Evolutionary conservation across 2,329 filamentous ascomycete genomes (phyloP).

Genomic region (Macroventuria anomochaeta): DNA sequence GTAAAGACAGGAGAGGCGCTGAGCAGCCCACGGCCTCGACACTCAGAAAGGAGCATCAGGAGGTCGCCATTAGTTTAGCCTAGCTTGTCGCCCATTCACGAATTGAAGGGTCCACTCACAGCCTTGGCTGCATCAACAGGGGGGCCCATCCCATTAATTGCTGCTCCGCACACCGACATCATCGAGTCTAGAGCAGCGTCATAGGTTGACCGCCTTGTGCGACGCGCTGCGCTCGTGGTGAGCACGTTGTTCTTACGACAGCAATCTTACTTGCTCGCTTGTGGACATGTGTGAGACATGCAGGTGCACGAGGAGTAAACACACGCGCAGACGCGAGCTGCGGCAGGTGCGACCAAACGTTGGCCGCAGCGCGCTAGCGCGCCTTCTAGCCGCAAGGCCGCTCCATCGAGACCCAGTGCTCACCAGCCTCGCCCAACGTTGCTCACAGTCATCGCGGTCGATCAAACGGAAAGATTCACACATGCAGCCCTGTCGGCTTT

Average conservation of each 20-base stretch:
- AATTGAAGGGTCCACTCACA: slow-evolving; percentile 20
- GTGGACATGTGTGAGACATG: not conserved
- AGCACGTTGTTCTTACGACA: slow-evolving; percentile 7
- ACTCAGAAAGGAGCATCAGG: slow-evolving; percentile 21
- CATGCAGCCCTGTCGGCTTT: not conserved
- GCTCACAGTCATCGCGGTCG: slow-evolving; percentile 4
- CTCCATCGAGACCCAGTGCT: slow-evolving; percentile 6
- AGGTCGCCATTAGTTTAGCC: slow-evolving; percentile 20
- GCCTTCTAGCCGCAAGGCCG: slow-evolving; percentile 8
- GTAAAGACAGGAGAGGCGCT: slow-evolving; percentile 14
- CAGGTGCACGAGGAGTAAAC: slow-evolving; percentile 13
- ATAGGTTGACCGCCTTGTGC: slow-evolving; percentile 12
- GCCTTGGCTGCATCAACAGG: slow-evolving; percentile 17
- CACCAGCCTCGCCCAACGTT: slow-evolving; percentile 11
- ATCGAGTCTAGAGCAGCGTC: slow-evolving; percentile 8
- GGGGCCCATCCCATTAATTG: slow-evolving; percentile 14
- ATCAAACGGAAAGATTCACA: not conserved
- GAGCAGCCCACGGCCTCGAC: slow-evolving; percentile 15
- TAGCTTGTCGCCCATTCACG: slow-evolving; percentile 19
- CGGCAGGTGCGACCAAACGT: slow-evolving; percentile 8
- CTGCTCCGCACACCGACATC: slow-evolving; percentile 22
- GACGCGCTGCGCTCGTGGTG: slow-evolving; percentile 13
- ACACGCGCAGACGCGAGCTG: slow-evolving; percentile 3
- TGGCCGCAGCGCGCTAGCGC: slow-evolving; percentile 12
- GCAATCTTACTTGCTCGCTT: slow-evolving; percentile 1